phyloP scores from a whole-genome alignment of 148 eudicot genomes.

The Amaranthus cruentus region DNA sequence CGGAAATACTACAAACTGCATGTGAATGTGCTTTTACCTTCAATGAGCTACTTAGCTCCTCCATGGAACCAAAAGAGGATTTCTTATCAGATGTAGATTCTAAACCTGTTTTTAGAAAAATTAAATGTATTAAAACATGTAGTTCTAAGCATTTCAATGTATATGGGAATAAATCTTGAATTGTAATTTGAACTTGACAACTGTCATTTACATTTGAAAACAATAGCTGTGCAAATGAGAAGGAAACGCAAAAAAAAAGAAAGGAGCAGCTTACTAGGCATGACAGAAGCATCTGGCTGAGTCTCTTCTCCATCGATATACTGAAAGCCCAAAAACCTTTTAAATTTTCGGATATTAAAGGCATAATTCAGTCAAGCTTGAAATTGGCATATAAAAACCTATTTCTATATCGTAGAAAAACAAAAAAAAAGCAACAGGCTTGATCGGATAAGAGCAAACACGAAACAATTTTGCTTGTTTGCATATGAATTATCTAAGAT shows the following conservation, averaged over 20 bases:
- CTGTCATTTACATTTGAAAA: conserved; percentile 1
- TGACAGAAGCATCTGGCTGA: conserved; percentile 32
- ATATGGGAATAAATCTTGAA: not conserved
- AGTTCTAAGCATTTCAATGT: not conserved
- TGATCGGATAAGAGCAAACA: conserved; percentile 5
- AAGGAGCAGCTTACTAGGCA: conserved; percentile 45
- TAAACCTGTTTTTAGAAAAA: conserved; percentile 36
- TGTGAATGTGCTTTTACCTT: conserved; percentile 36
- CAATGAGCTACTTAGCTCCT: conserved; percentile 62
- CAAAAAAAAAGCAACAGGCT: conserved; percentile 18
- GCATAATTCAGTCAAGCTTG: conserved; percentile 35
- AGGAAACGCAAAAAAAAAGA: not conserved
- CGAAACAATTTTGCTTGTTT: conserved; percentile 3
- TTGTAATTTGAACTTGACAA: not conserved
- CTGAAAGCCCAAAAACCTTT: conserved; percentile 92
- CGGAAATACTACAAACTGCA: not conserved
- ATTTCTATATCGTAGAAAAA: conserved; percentile 19
- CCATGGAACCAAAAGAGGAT: conserved; percentile 38
- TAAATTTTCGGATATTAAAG: conserved; percentile 37
- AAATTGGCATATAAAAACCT: conserved; percentile 23
- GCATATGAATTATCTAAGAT: not conserved
- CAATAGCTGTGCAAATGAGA: not conserved
- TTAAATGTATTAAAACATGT: conserved; percentile 2
- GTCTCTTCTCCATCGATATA: conserved; percentile 54
- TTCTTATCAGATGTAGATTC: conserved; percentile 32